Evolutionary conservation across 176 grass and related monocot species (phyloP).

Genomic region (Eragrostis nindensis): DNA sequence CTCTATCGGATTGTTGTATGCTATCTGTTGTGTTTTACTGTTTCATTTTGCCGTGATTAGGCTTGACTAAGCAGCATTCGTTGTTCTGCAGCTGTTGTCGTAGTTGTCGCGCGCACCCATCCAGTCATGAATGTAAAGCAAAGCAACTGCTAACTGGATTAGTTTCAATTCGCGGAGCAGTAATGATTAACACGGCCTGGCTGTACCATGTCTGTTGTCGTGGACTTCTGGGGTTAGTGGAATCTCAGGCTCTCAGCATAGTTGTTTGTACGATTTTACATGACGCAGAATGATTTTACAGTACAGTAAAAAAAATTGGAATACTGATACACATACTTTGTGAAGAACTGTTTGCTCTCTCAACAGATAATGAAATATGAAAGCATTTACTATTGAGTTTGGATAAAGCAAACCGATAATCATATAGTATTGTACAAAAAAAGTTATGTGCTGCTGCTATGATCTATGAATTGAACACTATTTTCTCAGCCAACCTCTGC

Average conservation of each 20-base stretch:
- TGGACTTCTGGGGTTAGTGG: no score
- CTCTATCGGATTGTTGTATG: no score
- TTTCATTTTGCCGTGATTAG: no score
- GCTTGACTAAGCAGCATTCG: no score
- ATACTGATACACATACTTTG: background rate
- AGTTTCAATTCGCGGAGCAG: background rate
- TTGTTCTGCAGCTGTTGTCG: no score
- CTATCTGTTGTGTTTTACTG: no score
- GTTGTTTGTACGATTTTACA: no score
- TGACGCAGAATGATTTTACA: constrained; percentile 3
- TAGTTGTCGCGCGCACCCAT: no score
- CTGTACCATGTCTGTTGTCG: no score
- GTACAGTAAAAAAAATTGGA: background rate
- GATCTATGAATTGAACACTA: constrained; percentile 23
- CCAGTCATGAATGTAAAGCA: no score
- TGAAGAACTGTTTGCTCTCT: background rate
- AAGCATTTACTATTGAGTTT: background rate
- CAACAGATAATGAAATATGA: constrained; percentile 26
- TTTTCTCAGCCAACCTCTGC: background rate
- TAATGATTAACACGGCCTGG: no score
- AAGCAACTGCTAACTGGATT: background rate
- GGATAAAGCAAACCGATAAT: background rate
- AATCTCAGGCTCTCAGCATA: no score
- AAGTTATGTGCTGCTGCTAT: constrained; percentile 24
- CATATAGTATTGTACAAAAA: constrained; percentile 13